Conservation (phyloP, 257 asterid species). For the Solanum neorickii region DNA sequence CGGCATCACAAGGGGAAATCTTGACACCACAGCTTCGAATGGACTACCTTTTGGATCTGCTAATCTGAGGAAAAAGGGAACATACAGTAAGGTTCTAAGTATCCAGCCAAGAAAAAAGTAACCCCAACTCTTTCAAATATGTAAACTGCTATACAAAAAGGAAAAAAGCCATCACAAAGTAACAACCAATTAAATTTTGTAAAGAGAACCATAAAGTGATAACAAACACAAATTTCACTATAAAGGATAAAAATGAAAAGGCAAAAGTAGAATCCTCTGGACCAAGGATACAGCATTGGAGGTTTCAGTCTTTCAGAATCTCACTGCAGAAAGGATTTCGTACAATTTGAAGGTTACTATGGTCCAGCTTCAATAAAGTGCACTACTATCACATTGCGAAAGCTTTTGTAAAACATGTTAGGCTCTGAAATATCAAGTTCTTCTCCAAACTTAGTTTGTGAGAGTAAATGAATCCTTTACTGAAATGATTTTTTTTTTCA, state of each 20-base stretch:
- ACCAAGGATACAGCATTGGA: not conserved
- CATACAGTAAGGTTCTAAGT: not conserved
- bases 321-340: not conserved
- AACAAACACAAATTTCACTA: not conserved
- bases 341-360: not conserved
- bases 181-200: not conserved
- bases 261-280: not conserved
- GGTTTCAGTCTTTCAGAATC: not conserved
- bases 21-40: conserved; percentile 53
- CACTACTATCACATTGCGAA: not conserved
- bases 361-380: not conserved
- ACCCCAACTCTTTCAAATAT: not conserved
- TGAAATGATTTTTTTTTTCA: not conserved
- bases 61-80: conserved; percentile 34
- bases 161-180: not conserved
- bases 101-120: not conserved
- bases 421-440: not conserved
- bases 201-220: not conserved
- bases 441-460: not conserved
- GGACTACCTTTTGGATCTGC: conserved; percentile 47
- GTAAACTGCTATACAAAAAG: not conserved
- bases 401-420: not conserved
- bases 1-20: conserved; percentile 52
- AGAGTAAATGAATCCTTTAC: not conserved
- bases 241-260: not conserved